These are phyloP conservation scores for Scleroderma bovista DNA, from an alignment of 768 basidiomycete genomes.

Conservation along the genomic window DNA sequence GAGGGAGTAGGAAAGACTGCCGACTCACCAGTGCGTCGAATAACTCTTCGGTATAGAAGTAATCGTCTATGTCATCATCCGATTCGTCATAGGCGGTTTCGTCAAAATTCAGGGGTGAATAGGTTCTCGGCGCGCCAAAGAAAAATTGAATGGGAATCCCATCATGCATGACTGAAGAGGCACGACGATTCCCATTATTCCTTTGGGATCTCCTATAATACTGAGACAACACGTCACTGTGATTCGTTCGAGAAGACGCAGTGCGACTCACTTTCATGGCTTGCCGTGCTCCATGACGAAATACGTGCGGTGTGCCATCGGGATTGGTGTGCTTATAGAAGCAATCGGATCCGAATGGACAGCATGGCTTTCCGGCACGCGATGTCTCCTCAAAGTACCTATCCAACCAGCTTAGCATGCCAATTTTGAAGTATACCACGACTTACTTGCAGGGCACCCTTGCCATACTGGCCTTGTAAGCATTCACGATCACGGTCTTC, in stretches of 20 bases:
- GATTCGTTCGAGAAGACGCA: conserved; percentile 15
- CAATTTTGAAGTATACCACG: not conserved
- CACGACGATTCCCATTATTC: not conserved
- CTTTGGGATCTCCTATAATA: conserved; percentile 14
- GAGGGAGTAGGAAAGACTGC: conserved; percentile 12
- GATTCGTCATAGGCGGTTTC: too few relatives aligned
- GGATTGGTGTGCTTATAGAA: conserved; percentile 69
- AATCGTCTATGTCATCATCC: too few relatives aligned
- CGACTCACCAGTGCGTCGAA: conserved; percentile 23
- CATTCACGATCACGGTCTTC: conserved; percentile 46
- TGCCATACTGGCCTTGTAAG: conserved; percentile 71
- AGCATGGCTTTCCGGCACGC: conserved; percentile 43
- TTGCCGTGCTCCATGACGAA: conserved; percentile 47
- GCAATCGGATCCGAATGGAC: conserved; percentile 78
- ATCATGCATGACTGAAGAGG: not conserved
- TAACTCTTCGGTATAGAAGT: conserved; percentile 1
- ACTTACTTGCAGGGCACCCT: conserved; percentile 62
- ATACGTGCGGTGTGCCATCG: conserved; percentile 59
- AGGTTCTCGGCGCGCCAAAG: too few relatives aligned
- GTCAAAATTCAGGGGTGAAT: too few relatives aligned
- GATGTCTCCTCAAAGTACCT: conserved; percentile 62
- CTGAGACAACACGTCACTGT: not conserved
- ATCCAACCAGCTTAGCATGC: not conserved
- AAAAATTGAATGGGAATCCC: too few relatives aligned
- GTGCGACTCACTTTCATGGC: conserved; percentile 47